Evolutionary conservation across 2,329 filamentous ascomycete species (phyloP).

Genomic region (Atkinsonella hypoxylon): DNA sequence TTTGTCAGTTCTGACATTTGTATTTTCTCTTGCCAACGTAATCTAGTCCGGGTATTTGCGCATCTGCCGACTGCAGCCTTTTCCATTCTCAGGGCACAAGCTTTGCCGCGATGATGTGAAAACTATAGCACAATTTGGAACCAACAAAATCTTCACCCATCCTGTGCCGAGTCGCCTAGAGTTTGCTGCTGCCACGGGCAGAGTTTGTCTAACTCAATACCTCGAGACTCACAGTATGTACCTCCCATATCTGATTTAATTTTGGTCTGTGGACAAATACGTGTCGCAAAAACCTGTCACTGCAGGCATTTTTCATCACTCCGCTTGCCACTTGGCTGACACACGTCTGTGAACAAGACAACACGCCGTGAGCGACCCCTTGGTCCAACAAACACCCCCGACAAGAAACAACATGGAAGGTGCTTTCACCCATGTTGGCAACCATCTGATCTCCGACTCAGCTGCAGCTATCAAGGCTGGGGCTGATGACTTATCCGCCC

Average conservation of each 20-base stretch:
- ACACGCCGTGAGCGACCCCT: neutral
- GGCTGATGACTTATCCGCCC: slow-evolving; percentile 59
- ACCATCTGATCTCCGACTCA: slow-evolving; percentile 75
- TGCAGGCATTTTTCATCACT: neutral
- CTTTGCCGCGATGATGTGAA: slow-evolving; percentile 28
- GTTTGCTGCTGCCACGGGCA: slow-evolving; percentile 9
- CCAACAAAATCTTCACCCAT: slow-evolving; percentile 17
- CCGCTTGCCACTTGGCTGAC: neutral
- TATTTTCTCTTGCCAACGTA: neutral
- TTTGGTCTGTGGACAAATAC: neutral
- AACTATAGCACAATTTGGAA: slow-evolving; percentile 18
- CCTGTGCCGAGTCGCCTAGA: slow-evolving; percentile 15
- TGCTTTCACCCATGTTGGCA: slow-evolving; percentile 78
- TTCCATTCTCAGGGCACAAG: slow-evolving; percentile 10
- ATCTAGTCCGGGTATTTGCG: neutral
- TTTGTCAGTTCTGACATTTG: neutral
- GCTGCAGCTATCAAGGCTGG: slow-evolving; percentile 79
- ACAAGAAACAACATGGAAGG: slow-evolving; percentile 54
- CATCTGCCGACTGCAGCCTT: neutral
- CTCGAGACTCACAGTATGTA: slow-evolving; percentile 6
- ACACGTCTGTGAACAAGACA: neutral
- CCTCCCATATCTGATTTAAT: neutral
- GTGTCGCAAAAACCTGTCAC: neutral
- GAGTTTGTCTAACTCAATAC: slow-evolving; percentile 1
- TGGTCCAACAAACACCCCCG: slow-evolving; percentile 8